phyloP scores from a whole-genome alignment of 2,329 filamentous ascomycete species.

The Ceratocystis colombiana region DNA sequence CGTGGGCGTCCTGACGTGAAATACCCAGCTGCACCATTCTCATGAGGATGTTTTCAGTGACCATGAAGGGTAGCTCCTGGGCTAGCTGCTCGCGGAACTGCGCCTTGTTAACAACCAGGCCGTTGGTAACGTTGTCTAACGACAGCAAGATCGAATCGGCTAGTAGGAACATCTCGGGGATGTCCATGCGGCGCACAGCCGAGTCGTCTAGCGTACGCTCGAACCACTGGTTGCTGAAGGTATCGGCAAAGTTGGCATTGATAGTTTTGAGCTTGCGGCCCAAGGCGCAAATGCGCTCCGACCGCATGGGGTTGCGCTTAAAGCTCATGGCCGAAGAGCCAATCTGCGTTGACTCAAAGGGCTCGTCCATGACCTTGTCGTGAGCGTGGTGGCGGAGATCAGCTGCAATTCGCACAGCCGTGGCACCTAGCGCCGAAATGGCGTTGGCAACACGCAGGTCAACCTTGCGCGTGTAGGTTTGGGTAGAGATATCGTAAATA shows the following conservation, averaged over 20 bases:
- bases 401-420: constrained; percentile 57
- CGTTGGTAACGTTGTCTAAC: constrained; percentile 56
- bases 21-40: constrained; percentile 59
- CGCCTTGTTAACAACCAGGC: constrained; percentile 69
- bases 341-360: constrained; percentile 70
- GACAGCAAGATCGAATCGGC: constrained; percentile 59
- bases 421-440: constrained; percentile 68
- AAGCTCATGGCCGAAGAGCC: constrained; percentile 51
- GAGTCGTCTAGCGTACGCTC: constrained; percentile 70
- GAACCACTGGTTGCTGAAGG: constrained; percentile 32
- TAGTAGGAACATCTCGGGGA: constrained; percentile 57
- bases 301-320: constrained; percentile 43
- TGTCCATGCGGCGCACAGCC: constrained; percentile 53
- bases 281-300: constrained; percentile 39
- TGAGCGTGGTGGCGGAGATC: constrained; percentile 65
- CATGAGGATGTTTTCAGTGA: constrained; percentile 62
- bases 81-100: constrained; percentile 58
- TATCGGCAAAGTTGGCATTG: constrained; percentile 32
- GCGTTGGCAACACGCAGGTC: constrained; percentile 69
- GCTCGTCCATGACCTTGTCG: constrained; percentile 63
- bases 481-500: constrained; percentile 50
- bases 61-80: constrained; percentile 79
- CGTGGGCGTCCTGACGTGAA: constrained; percentile 72
- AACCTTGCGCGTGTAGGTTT: constrained; percentile 62
- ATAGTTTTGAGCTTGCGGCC: constrained; percentile 40